Percentiles rank a stretch among this genome's conserved stretches.
Conservation (phyloP, 1,284 basidiomycete genomes). For the Somion occarium region DNA sequence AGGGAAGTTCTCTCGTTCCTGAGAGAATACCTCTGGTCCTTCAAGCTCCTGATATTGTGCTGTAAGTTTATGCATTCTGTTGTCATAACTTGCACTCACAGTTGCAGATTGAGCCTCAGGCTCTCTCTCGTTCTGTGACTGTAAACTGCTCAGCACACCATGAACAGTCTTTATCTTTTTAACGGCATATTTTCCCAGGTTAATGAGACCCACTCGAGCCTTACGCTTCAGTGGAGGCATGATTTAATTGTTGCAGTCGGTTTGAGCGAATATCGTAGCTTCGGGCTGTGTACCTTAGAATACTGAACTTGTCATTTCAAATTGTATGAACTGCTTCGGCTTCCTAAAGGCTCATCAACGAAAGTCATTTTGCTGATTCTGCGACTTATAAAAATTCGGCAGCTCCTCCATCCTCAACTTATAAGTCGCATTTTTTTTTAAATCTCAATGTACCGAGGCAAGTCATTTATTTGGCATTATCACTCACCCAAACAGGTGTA, state of each 20-base stretch:
- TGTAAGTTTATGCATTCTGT: neutral
- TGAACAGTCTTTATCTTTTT: no score
- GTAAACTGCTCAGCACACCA: neutral
- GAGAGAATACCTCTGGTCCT: neutral
- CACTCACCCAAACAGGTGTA: neutral
- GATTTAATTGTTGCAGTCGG: no score
- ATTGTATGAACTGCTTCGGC: neutral
- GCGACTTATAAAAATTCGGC: neutral
- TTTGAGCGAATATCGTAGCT: no score
- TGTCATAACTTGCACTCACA: neutral
- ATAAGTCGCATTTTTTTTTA: neutral
- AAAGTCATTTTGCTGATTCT: neutral
- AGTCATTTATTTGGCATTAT: neutral
- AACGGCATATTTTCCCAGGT: no score
- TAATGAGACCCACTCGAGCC: no score
- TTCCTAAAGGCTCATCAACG: neutral
- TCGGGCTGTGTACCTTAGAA: no score
- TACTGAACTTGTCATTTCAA: no score
- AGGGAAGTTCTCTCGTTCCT: neutral
- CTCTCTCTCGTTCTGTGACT: neutral
- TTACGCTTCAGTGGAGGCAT: no score
- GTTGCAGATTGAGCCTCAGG: neutral
- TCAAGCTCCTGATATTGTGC: neutral
- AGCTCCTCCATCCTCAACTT: no score
- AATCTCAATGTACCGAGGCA: neutral